Conservation (phyloP, 768 basidiomycete genomes). For the Amanita molliuscula region DNA sequence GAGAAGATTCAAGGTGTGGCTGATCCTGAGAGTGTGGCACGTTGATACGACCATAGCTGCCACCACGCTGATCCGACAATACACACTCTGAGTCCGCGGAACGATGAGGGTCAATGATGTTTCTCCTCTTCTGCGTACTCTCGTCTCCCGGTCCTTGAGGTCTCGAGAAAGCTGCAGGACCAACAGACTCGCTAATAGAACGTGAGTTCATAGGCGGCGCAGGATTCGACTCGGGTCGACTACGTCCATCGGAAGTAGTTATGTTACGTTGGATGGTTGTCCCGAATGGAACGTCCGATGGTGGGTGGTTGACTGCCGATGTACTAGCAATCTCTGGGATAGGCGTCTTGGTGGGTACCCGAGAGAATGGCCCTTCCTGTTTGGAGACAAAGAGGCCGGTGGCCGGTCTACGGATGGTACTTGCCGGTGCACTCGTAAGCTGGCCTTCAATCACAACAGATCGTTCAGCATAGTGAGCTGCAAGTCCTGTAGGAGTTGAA, state of each 20-base stretch:
- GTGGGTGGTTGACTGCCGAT: background rate
- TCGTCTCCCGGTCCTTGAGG: background rate
- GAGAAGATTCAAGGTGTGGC: background rate
- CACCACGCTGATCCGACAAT: background rate
- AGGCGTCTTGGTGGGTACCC: background rate
- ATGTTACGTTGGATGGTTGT: background rate
- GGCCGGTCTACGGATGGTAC: background rate
- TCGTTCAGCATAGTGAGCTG: background rate
- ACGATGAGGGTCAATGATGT: background rate
- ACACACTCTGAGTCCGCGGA: background rate
- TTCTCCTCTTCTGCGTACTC: background rate
- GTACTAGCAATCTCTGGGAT: background rate
- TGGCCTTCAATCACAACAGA: background rate
- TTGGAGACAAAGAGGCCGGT: background rate
- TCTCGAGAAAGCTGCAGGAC: background rate
- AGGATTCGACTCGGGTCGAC: background rate
- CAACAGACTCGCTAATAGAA: background rate
- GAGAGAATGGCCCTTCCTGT: constrained; percentile 1
- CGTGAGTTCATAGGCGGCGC: background rate
- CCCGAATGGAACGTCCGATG: background rate
- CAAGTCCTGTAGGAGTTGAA: background rate
- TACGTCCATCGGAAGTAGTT: background rate
- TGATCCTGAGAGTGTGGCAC: background rate
- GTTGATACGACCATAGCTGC: background rate
- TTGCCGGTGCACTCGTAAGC: background rate